A percentile compares a stretch with the other conserved stretches of the same genome.
Evolutionary conservation across 2,329 filamentous ascomycete genomes (phyloP).

Genomic region (Phaeomoniella chlamydospora): DNA sequence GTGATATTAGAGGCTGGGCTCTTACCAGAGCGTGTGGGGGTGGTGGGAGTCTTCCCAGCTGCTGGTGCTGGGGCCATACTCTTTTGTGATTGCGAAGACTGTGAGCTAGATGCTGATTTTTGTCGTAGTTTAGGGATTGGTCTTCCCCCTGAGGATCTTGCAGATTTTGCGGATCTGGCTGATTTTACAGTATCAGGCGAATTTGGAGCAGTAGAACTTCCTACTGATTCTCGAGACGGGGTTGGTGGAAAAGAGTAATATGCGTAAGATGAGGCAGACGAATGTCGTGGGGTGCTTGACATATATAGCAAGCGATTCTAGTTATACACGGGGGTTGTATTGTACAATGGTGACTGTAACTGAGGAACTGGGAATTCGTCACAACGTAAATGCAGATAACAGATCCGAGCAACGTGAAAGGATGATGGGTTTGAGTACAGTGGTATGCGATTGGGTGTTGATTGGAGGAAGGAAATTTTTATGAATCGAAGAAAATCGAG

Average conservation of each 20-base stretch:
- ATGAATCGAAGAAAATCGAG: neutral
- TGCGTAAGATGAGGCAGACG: conserved; percentile 12
- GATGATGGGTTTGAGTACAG: too few relatives aligned
- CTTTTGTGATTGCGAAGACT: conserved; percentile 7
- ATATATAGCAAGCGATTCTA: conserved; percentile 4
- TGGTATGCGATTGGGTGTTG: neutral
- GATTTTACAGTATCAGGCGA: conserved; percentile 1
- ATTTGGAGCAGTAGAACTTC: neutral
- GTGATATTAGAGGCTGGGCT: conserved; percentile 11
- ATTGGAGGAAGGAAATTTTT: neutral
- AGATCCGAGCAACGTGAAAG: too few relatives aligned
- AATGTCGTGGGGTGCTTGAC: conserved; percentile 8
- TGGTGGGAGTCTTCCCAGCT: conserved; percentile 10
- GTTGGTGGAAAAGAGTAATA: conserved; percentile 10
- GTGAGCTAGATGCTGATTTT: neutral
- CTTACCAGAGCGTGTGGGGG: conserved; percentile 15
- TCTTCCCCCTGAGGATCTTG: neutral
- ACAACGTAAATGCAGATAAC: neutral
- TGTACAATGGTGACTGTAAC: neutral
- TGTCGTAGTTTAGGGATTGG: neutral
- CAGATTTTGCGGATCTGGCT: neutral
- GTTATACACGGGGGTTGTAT: neutral
- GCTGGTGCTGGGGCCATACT: conserved; percentile 12
- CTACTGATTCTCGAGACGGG: conserved; percentile 2
- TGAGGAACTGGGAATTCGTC: neutral